Evolutionary conservation across 2,329 filamentous ascomycete genomes (phyloP).

Genomic region (Meredithiella fracta): DNA sequence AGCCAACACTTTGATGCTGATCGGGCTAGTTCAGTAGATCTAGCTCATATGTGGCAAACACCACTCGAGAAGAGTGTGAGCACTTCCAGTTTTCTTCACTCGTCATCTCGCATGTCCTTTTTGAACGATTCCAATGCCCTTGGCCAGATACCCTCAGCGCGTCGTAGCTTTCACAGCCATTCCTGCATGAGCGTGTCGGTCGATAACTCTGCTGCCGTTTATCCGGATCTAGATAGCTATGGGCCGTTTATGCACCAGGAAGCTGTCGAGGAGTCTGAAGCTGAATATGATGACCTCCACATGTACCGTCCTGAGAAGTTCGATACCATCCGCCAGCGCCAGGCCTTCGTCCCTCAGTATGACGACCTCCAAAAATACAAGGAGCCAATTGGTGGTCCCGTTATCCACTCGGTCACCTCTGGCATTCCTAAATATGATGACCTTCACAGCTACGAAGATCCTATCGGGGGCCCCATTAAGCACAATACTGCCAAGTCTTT

Average conservation of each 20-base stretch:
- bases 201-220: not conserved
- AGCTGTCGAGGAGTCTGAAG: slow-evolving; percentile 10
- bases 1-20: slow-evolving; percentile 12
- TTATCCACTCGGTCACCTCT: slow-evolving; percentile 20
- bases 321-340: slow-evolving; percentile 17
- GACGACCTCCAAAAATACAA: slow-evolving; percentile 23
- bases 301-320: slow-evolving; percentile 24
- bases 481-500: slow-evolving; percentile 18
- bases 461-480: slow-evolving; percentile 20
- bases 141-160: slow-evolving; percentile 6
- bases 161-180: slow-evolving; percentile 7
- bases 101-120: slow-evolving; percentile 12
- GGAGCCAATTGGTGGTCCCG: slow-evolving; percentile 19
- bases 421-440: slow-evolving; percentile 22
- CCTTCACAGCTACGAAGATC: slow-evolving; percentile 23
- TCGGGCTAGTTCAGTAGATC: slow-evolving; percentile 5
- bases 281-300: slow-evolving; percentile 22
- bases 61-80: slow-evolving; percentile 13
- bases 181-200: not conserved
- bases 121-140: slow-evolving; percentile 5
- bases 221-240: slow-evolving; percentile 18
- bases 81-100: slow-evolving; percentile 8
- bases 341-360: slow-evolving; percentile 19
- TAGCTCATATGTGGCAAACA: slow-evolving; percentile 12
- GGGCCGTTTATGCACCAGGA: slow-evolving; percentile 17